Percentiles rank a stretch among this genome's conserved stretches.
Conservation (phyloP, 148 eudicot genomes). For the Chenopodium suecicum region DNA sequence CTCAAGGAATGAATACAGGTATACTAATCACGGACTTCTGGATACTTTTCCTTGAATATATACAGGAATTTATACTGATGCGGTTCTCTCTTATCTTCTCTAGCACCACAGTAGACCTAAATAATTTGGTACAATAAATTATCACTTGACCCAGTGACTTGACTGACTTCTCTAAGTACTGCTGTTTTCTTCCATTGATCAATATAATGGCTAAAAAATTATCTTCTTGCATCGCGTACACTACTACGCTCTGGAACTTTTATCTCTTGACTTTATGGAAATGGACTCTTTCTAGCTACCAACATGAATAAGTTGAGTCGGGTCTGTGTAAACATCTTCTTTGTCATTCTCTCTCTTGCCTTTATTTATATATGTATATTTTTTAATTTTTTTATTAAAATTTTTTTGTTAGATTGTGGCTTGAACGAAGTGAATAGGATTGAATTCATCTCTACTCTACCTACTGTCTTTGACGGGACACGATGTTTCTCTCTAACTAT, state of each 20-base stretch:
- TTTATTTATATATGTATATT: background rate
- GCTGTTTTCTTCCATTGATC: background rate
- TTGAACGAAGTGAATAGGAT: background rate
- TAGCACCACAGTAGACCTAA: background rate
- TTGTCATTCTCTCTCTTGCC: background rate
- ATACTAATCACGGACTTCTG: background rate
- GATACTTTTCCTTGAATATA: background rate
- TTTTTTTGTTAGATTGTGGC: background rate
- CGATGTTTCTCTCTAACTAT: background rate
- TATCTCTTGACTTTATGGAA: background rate
- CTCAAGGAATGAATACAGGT: constrained; percentile 71
- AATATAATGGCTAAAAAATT: background rate
- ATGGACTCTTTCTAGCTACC: background rate
- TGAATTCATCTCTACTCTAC: background rate
- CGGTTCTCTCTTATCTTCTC: background rate
- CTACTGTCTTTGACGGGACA: background rate
- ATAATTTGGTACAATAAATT: background rate
- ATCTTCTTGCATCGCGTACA: background rate
- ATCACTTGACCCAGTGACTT: background rate
- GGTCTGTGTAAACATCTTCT: background rate
- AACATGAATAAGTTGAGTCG: background rate
- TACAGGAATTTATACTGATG: background rate
- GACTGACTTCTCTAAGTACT: background rate
- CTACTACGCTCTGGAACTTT: background rate
- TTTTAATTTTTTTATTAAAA: background rate